Evolutionary conservation across 306 rosid genomes (phyloP).

Genomic region (Prunus davidiana): DNA sequence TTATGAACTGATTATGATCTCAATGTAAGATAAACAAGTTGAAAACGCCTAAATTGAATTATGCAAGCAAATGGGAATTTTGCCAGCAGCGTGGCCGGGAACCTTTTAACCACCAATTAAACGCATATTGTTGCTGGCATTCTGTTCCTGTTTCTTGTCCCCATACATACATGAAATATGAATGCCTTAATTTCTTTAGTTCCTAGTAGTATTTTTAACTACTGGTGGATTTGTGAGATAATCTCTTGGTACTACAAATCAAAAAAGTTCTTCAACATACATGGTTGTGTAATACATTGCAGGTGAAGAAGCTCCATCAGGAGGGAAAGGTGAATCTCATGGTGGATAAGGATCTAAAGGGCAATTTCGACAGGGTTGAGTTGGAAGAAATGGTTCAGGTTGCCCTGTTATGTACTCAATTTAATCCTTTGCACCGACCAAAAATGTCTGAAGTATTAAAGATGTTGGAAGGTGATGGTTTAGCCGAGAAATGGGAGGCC

Average conservation of each 20-base stretch:
- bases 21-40: neutral
- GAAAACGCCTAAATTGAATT: neutral
- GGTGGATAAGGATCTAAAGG: constrained; percentile 88
- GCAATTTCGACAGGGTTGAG: constrained; percentile 64
- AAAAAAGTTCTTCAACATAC: neutral
- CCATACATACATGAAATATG: neutral
- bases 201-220: neutral
- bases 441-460: constrained; percentile 92
- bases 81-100: neutral
- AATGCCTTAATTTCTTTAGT: neutral
- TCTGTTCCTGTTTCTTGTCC: neutral
- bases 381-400: constrained; percentile 95
- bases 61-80: too few species aligned
- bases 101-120: constrained; percentile 10
- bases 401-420: constrained; percentile 84
- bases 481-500: constrained; percentile 97
- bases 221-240: neutral
- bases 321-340: constrained; percentile 75
- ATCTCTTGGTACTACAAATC: neutral
- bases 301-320: constrained; percentile 90
- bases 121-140: neutral
- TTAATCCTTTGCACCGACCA: constrained; percentile 85
- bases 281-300: constrained; percentile 19
- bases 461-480: constrained; percentile 97
- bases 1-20: neutral